These are phyloP conservation scores for Grosmannia serpens DNA, from an alignment of 2,329 filamentous ascomycete genomes.

Conservation along the genomic window DNA sequence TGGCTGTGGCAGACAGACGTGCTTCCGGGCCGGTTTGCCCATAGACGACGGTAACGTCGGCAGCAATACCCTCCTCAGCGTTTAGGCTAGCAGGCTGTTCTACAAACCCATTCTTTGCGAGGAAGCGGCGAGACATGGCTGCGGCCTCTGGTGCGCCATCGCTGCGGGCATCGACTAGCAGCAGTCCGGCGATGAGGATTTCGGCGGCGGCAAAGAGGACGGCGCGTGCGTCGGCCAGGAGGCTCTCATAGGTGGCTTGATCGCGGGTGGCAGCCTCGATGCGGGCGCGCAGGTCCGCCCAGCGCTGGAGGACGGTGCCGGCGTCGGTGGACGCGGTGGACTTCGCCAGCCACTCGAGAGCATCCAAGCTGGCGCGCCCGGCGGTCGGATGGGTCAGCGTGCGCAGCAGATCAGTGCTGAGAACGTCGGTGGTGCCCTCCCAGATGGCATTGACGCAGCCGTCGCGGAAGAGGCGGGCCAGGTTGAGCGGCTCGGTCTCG, in stretches of 20 bases:
- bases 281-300: conserved; percentile 26
- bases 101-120: conserved; percentile 19
- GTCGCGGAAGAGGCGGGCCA: conserved; percentile 55
- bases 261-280: conserved; percentile 24
- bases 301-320: conserved; percentile 20
- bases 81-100: conserved; percentile 13
- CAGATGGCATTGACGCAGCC: conserved; percentile 49
- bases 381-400: conserved; percentile 32
- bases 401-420: conserved; percentile 41
- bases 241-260: conserved; percentile 21
- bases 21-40: conserved; percentile 12
- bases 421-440: conserved; percentile 59
- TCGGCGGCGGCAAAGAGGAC: conserved; percentile 33
- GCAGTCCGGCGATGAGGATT: conserved; percentile 29
- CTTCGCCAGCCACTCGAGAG: conserved; percentile 29
- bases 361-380: conserved; percentile 26
- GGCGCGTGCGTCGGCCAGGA: conserved; percentile 34
- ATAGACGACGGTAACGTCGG: conserved; percentile 25
- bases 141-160: conserved; percentile 24
- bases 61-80: conserved; percentile 17
- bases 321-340: background rate
- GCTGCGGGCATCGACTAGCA: conserved; percentile 27
- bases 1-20: background rate
- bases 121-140: conserved; percentile 29
- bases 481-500: conserved; percentile 52